Conservation (phyloP, 192 early-diverging fungal genomes). For the Coemansia sp. region DNA sequence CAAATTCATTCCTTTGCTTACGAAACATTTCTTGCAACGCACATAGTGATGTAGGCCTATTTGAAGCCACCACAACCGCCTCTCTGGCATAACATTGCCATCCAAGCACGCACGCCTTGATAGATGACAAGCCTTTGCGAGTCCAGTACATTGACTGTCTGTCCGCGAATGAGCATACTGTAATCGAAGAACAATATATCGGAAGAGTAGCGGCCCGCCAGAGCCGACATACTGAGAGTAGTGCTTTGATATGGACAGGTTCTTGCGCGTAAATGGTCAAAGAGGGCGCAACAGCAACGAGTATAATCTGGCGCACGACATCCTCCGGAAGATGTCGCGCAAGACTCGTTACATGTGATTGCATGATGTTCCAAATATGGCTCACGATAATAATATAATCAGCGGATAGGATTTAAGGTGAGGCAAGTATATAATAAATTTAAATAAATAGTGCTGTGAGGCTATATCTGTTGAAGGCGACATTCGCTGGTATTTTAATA, state of each 20-base stretch:
- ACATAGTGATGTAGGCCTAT: not conserved
- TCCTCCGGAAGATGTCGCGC: slow-evolving; percentile 18
- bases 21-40: not conserved
- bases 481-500: not conserved
- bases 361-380: not conserved
- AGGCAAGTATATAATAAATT: no score
- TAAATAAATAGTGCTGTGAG: not conserved
- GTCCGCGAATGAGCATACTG: slow-evolving; percentile 10
- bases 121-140: slow-evolving; percentile 16
- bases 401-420: not conserved
- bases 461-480: not conserved
- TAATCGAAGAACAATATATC: slow-evolving; percentile 18
- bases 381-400: not conserved
- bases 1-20: not conserved
- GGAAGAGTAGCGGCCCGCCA: slow-evolving; percentile 28
- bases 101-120: slow-evolving; percentile 20
- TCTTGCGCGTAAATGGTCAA: slow-evolving; percentile 7
- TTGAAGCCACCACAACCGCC: slow-evolving; percentile 7
- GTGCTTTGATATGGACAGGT: slow-evolving; percentile 7
- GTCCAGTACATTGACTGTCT: slow-evolving; percentile 15
- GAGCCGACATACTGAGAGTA: slow-evolving; percentile 16
- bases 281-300: not conserved
- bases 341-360: not conserved
- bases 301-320: slow-evolving; percentile 11
- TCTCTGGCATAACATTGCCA: slow-evolving; percentile 18